Evolutionary conservation across 2,329 filamentous ascomycete species (phyloP).

Genomic region (Talaromyces funiculosus): DNA sequence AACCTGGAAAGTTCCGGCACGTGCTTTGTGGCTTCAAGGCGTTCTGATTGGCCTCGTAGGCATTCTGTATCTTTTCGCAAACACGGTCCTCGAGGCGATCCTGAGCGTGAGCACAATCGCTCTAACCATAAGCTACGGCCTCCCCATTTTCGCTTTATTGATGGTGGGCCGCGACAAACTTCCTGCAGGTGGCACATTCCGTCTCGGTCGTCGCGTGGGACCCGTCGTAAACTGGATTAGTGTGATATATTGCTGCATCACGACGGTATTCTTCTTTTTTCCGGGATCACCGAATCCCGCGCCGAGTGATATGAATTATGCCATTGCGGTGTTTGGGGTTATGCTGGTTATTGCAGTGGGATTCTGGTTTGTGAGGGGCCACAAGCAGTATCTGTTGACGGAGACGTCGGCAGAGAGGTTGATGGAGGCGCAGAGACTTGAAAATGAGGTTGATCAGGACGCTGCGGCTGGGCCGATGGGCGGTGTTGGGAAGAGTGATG

Average conservation of each 20-base stretch:
- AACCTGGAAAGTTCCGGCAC: slow-evolving; percentile 49
- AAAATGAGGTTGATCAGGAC: slow-evolving; percentile 13
- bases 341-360: slow-evolving; percentile 48
- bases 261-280: slow-evolving; percentile 54
- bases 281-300: slow-evolving; percentile 43
- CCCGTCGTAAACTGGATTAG: slow-evolving; percentile 45
- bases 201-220: slow-evolving; percentile 41
- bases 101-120: slow-evolving; percentile 54
- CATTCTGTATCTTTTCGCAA: slow-evolving; percentile 52
- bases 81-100: slow-evolving; percentile 50
- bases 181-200: slow-evolving; percentile 39
- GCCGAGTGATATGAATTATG: slow-evolving; percentile 52
- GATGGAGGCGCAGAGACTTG: slow-evolving; percentile 25
- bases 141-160: slow-evolving; percentile 48
- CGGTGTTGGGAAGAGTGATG: neutral
- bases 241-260: slow-evolving; percentile 48
- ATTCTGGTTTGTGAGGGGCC: slow-evolving; percentile 50
- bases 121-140: slow-evolving; percentile 48
- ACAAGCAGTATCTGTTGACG: slow-evolving; percentile 32
- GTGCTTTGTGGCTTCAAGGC: slow-evolving; percentile 50
- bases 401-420: slow-evolving; percentile 26
- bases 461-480: neutral
- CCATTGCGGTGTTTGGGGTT: slow-evolving; percentile 52
- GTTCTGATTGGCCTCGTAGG: slow-evolving; percentile 45
- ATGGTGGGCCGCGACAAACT: slow-evolving; percentile 50